Evolutionary conservation across 1,284 basidiomycete genomes (phyloP), one percentile per base, ranked within the genome.

Genomic region (Mycosarcoma maydis): DNA sequence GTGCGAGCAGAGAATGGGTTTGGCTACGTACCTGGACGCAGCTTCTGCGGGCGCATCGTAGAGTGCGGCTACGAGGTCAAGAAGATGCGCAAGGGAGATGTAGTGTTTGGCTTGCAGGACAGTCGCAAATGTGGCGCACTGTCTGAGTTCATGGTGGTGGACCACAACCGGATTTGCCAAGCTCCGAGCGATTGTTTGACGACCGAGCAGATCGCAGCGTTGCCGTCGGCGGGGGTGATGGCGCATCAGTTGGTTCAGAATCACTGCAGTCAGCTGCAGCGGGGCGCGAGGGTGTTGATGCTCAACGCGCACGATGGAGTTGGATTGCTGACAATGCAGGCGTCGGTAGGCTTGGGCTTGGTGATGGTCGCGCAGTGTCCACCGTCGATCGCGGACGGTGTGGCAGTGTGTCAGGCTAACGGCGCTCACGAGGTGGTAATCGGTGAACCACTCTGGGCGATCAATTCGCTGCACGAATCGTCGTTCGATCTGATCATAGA

Each of bases 241-340:
- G 80, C 83, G 3, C 76, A 82, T 58, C 80, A 83, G 58, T 68
- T 84, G 39, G 76, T 83, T 60, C 75, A 80, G 40, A 78, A 80
- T 20, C 76, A 83, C 54, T 82, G 82, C 49, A 44, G 58, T 9
- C 57, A 74, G 20, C 74, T 84, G 3, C 79, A 76, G 13, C 74
- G 77, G 10, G 83, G 83, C 2, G 50, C 72, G 3, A 67, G 82
- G 36, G 74, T 84, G 17, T 75, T 84, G 40, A 80, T 84, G 38
- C 70, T 84, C 39, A 82, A 83, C 47, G 83, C 83, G 8, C 83
- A 84, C 70, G 77, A 82, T 47, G 83, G 82, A 9, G 74, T 83
- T 23, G 83, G 83, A 6, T 59, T 80, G 43, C 62, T 84, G 38
- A 81, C 82, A 33, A 77, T 83, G 53, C 83, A 84, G 50, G 80